phyloP scores from a whole-genome alignment of 140 eudicot genomes.

The Stevia rebaudiana region DNA sequence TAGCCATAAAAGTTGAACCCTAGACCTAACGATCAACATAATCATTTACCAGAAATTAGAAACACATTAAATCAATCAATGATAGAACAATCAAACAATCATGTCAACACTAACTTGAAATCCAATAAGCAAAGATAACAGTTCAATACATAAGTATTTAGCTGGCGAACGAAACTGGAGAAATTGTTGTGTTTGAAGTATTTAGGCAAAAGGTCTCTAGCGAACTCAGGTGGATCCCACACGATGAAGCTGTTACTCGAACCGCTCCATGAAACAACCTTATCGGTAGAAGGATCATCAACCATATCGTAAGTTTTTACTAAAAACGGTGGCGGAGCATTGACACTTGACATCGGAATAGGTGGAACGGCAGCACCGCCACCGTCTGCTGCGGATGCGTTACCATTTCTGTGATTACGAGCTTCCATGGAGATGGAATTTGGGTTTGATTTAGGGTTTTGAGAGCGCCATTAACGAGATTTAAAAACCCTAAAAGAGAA shows the following conservation, averaged over 20 bases:
- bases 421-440: conserved; percentile 21
- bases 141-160: conserved; percentile 68
- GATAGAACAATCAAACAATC: neutral
- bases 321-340: conserved; percentile 75
- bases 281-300: conserved; percentile 69
- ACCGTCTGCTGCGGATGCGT: conserved; percentile 15
- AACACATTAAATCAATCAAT: conserved; percentile 3
- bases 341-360: conserved; percentile 45
- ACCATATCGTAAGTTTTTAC: conserved; percentile 91
- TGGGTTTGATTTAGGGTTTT: conserved; percentile 18
- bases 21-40: conserved; percentile 8
- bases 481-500: conserved; percentile 21
- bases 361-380: conserved; percentile 28
- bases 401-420: conserved; percentile 5
- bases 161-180: conserved; percentile 85
- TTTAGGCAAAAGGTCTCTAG: conserved; percentile 67
- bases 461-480: conserved; percentile 19
- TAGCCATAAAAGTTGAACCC: neutral
- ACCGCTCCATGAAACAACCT: conserved; percentile 80
- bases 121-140: neutral
- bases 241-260: conserved; percentile 75
- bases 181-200: conserved; percentile 81
- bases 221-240: conserved; percentile 88
- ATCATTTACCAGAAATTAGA: neutral
- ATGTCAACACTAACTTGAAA: neutral